A percentile compares a stretch with the other conserved stretches of the same genome.
These are phyloP conservation scores for Colletotrichum sp. DNA, from an alignment of 2,329 filamentous ascomycete species.

Conservation along the genomic window DNA sequence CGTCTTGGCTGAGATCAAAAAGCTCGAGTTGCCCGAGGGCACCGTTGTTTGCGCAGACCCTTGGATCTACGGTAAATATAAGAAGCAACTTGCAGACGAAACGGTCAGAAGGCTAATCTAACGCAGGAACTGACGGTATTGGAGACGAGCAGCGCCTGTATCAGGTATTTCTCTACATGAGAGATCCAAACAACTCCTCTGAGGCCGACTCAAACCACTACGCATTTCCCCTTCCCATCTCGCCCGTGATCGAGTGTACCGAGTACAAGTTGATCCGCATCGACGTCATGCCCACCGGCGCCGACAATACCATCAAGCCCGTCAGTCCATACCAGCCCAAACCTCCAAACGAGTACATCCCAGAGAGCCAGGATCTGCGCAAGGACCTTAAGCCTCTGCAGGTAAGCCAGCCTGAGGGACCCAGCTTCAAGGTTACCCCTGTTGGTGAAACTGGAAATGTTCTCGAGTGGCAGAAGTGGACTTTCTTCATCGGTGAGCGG, in stretches of 20 bases:
- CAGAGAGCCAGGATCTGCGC: conserved; percentile 62
- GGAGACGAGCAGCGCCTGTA: conserved; percentile 13
- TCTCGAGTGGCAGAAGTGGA: conserved; percentile 45
- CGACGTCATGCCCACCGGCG: conserved; percentile 71
- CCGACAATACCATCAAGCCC: conserved; percentile 61
- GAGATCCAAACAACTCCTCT: conserved; percentile 62
- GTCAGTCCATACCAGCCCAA: conserved; percentile 62
- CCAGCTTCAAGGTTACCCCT: conserved; percentile 50
- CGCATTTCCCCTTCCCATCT: conserved; percentile 70
- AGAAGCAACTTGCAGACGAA: neutral
- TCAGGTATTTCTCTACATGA: conserved; percentile 39
- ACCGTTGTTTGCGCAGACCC: conserved; percentile 61
- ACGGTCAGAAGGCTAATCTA: neutral
- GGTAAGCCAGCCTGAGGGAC: conserved; percentile 65
- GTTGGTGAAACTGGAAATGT: conserved; percentile 9
- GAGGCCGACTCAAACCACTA: conserved; percentile 74
- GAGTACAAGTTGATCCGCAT: conserved; percentile 71
- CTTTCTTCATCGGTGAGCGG: conserved; percentile 53
- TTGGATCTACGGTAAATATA: conserved; percentile 8
- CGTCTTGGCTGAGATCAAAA: conserved; percentile 65
- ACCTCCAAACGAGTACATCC: conserved; percentile 67
- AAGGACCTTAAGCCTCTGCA: conserved; percentile 67
- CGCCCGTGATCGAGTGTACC: conserved; percentile 68
- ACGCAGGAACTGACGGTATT: conserved; percentile 8
- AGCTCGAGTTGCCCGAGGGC: conserved; percentile 65